Evolutionary conservation across 2,329 filamentous ascomycete species (phyloP), one percentile per base, ranked within the genome.

Genomic region (Septoria linicola): DNA sequence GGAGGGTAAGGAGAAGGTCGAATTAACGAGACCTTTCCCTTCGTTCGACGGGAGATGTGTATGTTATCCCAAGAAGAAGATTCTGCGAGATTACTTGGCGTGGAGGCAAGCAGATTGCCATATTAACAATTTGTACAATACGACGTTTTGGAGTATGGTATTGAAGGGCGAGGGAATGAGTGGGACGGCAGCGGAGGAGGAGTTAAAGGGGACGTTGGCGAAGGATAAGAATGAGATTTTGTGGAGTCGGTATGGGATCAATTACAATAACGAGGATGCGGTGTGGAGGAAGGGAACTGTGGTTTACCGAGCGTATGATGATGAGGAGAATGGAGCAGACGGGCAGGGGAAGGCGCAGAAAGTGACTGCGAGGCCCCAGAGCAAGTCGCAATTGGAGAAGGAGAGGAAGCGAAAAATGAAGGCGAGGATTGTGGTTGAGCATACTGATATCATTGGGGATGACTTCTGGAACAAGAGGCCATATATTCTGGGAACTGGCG

Each of bases 121-220:
- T 68, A 95, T 99, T 63, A 99, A 99, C 70, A 99, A 99, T 65
- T 80, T 99, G 3, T 99, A 96, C 72, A 99, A 99, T 68, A 99
- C 93, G 0, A 89, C 89, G 0, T 97, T 97, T 69, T 99, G 93
- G 93, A 78, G 85, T 1, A 76, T 99, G 63, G 86, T 97, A 17
- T 82, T 89, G 58, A 75, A 82, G 41, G 91, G 53, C 88, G 2
- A 16, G 14, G 87, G 85, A 0, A 80, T 93, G 74, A 84, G 81
- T 45, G 80, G 83, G 23, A 85, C 84, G 43, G 86, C 89, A 52
- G 93, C 93, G 0, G 92, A 97, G 68, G 80, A 86, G 64, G 80
- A 82, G 53, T 79, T 99, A 37, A 84, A 88, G 62, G 91, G 92
- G 2, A 95, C 90, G 0, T 72, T 95, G 1, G 82, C 91, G 2